Evolutionary conservation across 129 eudicot species (phyloP).

Genomic region (Lonicera japonica): DNA sequence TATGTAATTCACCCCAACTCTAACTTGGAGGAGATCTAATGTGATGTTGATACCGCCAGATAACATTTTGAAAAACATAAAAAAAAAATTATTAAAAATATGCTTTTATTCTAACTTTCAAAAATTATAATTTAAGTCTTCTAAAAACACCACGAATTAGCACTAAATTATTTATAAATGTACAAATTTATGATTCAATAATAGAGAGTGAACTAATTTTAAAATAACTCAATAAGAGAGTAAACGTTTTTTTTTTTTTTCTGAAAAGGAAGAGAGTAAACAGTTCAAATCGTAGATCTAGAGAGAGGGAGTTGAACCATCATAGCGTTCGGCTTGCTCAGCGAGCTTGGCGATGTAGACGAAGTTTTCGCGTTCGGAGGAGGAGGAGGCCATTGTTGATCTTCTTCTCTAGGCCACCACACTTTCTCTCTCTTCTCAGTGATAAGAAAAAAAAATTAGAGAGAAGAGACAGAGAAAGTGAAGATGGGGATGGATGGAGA

Average conservation of each 20-base stretch:
- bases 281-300: neutral
- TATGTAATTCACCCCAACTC: too few species aligned
- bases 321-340: conserved; percentile 51
- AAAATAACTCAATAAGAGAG: neutral
- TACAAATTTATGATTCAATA: too few species aligned
- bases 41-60: too few species aligned
- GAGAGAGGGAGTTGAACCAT: conserved; percentile 19
- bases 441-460: neutral
- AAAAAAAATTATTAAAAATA: too few species aligned
- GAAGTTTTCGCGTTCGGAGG: conserved; percentile 29
- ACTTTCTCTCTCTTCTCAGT: conserved; percentile 3
- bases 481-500: neutral
- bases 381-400: conserved; percentile 29
- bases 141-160: too few species aligned
- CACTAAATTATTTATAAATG: too few species aligned
- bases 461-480: conserved; percentile 3
- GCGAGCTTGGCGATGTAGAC: conserved; percentile 44
- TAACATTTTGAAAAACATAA: too few species aligned
- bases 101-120: too few species aligned
- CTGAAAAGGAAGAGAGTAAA: neutral
- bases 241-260: too few species aligned
- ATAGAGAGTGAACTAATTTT: too few species aligned
- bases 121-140: too few species aligned
- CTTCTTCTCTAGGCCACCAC: conserved; percentile 16
- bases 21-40: too few species aligned